Evolutionary conservation across 2,329 filamentous ascomycete genomes (phyloP), one percentile per base, ranked within the genome.

Genomic region (Colletotrichum costaricense): DNA sequence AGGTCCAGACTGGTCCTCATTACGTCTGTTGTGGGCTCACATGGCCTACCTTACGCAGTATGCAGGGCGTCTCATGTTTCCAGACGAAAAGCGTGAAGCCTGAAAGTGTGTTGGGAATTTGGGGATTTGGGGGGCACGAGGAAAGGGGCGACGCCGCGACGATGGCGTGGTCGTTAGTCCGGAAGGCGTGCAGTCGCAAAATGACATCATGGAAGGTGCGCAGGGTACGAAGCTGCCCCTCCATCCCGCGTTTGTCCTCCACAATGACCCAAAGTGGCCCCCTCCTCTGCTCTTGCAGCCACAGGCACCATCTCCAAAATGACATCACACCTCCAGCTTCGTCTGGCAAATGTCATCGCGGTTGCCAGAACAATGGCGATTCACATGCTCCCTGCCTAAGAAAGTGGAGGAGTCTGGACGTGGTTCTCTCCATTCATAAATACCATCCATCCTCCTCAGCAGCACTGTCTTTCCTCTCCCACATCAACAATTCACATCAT

Each of bases 141-240:
- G 33, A 35, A 35, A 62, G 56, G 60, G 55, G 6, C 38, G 38
- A 42, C 38, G 33, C 26, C 38, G 33, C 26, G 55, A 65, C 49
- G 24, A 70, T 59, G 54, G 66, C 60, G 55, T 69, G 58, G 42
- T 35, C n/a, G 33, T 19, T 33, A 24, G 49, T 69, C 49, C 52
- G 46, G 42, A 42, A 63, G 30, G 42, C 26, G 24, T 33, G 58
- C 56, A 49, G 28, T 65, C 46, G 49, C 49, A 24, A 57, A 65
- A 73, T 73, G 71, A 73, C 71, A 73, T 73, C 71, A 73, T 71
- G 24, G 24, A 49, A 62, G 55, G 56, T n/a, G 56, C 26, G 42
- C 28, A 46, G 62, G 56, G 56, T 65, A 60, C 55, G 64, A 62
- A 22, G 30, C n/a, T 35, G 71, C 71, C 71, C 67, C 70, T 71